Base-by-base conservation (phyloP, 352 stramenopile species). In the Globisporangium mamillatum region DNA sequence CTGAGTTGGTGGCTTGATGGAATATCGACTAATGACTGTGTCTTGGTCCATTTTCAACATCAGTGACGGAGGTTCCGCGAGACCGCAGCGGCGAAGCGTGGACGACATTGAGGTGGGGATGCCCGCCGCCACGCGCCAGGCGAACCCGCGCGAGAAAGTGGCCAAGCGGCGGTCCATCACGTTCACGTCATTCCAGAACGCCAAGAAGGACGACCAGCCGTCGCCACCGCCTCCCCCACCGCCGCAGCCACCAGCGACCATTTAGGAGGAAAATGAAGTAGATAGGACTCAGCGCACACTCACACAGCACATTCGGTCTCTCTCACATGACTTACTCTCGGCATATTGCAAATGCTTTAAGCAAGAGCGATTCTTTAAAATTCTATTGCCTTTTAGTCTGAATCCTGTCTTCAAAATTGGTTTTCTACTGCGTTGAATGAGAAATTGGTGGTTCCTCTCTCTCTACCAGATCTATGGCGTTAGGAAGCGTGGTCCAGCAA, bases 51-150 rank as follows among this genome's bases (percentile, higher is more conserved):
- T 9, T 52, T 10, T 22, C 22, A n/a, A 52, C 44, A 71, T 29
- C 66, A 74, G 64, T 59, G 69, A 60, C 22, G 53, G 29, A 2
- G 38, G 56, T 24, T 61, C 38, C 29, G 41, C 41, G 24, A 67
- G 69, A 18, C 66, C 66, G 36, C 67, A 73, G 36, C 75, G 80
- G 16, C 77, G 79, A 59, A 91, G 79, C 46, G 75, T 93, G 18
- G 86, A 94, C 58, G 86, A 94, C 55, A 89, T 94, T 68, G 86
- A 94, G 52, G 78, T 94, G 29, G 86, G 84, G 3, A 66, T 93
- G 64, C 84, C 83, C 3, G 63, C 82, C 22, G 75, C 82, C 1
- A 79, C 75, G 12, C 80, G 76, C 16, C 72, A 86, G 50, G 82
- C 74, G 20, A 84, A 83, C 55, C 74, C 79, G 29, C 71, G 71